phyloP scores from a whole-genome alignment of 306 rosid species.

The Begonia loranthoides region DNA sequence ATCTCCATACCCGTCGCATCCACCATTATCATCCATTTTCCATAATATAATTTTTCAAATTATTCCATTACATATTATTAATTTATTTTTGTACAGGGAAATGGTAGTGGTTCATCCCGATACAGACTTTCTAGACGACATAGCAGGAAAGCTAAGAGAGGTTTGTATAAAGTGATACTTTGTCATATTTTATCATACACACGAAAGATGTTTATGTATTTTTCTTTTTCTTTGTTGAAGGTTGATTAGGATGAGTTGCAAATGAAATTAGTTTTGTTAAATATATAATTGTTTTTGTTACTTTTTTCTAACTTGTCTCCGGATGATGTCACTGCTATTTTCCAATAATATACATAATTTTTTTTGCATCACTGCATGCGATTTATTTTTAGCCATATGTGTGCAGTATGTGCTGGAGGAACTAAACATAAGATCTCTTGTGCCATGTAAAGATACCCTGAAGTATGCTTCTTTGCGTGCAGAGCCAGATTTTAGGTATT shows the following conservation, averaged over 20 bases:
- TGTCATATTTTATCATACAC: background rate
- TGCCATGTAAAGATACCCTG: constrained; percentile 71
- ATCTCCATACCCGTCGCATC: too few species aligned
- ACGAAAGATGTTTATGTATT: too few species aligned
- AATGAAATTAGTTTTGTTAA: too few species aligned
- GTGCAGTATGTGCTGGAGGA: constrained; percentile 82
- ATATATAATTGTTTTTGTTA: background rate
- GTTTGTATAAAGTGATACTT: constrained; percentile 17
- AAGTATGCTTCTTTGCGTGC: constrained; percentile 83
- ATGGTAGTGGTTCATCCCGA: constrained; percentile 97
- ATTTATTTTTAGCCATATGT: constrained; percentile 16
- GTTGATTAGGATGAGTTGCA: too few species aligned
- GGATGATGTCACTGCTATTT: too few species aligned
- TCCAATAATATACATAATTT: too few species aligned
- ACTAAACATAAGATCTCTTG: constrained; percentile 73
- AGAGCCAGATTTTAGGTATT: constrained; percentile 88
- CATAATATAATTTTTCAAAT: background rate
- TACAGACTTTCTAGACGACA: constrained; percentile 71
- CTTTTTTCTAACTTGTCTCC: background rate
- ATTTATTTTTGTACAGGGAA: constrained; percentile 38
- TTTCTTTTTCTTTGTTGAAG: too few species aligned
- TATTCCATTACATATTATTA: background rate
- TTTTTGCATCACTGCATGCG: background rate
- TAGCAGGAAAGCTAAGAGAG: constrained; percentile 80
- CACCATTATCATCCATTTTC: too few species aligned